Base-by-base conservation (phyloP, 2,329 filamentous ascomycete genomes). In the Venturia aucupariae region DNA sequence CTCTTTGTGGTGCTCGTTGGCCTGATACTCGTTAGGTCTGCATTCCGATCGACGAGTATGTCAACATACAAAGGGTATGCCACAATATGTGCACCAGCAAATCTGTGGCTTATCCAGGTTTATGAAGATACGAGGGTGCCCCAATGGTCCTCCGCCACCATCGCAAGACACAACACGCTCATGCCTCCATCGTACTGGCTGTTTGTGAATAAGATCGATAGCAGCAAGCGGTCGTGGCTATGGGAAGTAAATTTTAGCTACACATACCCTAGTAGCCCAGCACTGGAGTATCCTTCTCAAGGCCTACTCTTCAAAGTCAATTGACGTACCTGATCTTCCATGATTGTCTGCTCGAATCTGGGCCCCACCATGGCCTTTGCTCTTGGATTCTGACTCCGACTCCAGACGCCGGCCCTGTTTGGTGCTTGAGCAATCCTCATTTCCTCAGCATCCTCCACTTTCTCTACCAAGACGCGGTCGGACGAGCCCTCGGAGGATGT, bases 71-170 rank as follows among this genome's bases (percentile, higher is more conserved):
- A 87, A 99, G 71, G 94, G 94, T 69, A 94, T 76, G 63, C 94
- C 94, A 75, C 94, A 99, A 81, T 99, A 99, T 73, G 84, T 88
- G 82, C 94, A 99, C 75, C 82, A 81, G 77, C 86, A 85, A 72
- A 99, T 96, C 81, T 97, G 87, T 54, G 94, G 90, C 83, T 97
- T 97, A 79, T 99, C 94, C 69, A 90, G 88, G 79, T 99, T 99
- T 84, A 99, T 99, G 76, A 92, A 99, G 78, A 99, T 89, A 73
- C 86, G 85, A 61, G 94, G 94, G 77, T 99, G 94, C 54, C 94
- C 94, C 64, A 90, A 80, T 39, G 92, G 88, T 57, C 93, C 94
- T 69, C 92, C 92, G 66, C 93, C 94, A 65, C 94, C 94, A 72
- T 97, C 92, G 75, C 94, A 99, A 55, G 87, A 86, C 62, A 95